phyloP scores from a whole-genome alignment of 495 filamentous ascomycete species.

The Astrothelium macrocarpum region DNA sequence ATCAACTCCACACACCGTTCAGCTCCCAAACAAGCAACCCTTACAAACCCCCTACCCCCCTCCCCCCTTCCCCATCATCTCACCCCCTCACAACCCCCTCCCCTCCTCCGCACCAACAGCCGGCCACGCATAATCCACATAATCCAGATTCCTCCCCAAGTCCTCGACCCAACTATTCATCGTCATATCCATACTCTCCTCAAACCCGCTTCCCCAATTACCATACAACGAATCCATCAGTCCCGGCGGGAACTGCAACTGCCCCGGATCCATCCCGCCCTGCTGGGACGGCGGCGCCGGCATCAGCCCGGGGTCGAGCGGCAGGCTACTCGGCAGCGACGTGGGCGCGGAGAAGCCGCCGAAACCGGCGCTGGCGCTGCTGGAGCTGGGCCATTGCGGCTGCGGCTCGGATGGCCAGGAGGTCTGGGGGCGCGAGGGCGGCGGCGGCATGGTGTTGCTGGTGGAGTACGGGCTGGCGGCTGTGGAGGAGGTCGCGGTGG shows the following conservation, averaged over 20 bases:
- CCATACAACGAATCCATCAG: constrained; percentile 1
- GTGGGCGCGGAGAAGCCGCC: constrained; percentile 5
- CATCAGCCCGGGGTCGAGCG: constrained; percentile 2
- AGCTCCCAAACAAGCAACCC: no score
- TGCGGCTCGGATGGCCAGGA: neutral
- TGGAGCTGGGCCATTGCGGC: neutral
- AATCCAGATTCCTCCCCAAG: neutral
- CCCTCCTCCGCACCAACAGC: neutral
- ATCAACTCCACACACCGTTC: no score
- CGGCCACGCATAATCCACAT: neutral
- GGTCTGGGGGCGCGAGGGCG: neutral
- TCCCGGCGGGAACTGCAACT: neutral
- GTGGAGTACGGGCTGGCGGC: neutral
- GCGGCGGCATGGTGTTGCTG: neutral
- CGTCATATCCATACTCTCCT: constrained; percentile 27
- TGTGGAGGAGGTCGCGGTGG: neutral
- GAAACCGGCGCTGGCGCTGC: neutral
- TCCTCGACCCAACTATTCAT: constrained; percentile 8
- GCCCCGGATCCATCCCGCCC: no score
- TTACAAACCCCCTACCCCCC: neutral
- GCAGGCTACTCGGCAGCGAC: neutral
- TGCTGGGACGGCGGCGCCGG: neutral
- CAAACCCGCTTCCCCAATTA: constrained; percentile 21
- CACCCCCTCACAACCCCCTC: neutral
- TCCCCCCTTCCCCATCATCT: neutral